A percentile compares a stretch with the other conserved stretches of the same genome.
Conservation (phyloP, 176 grass and related monocot species). For the Oryza glumipatula region DNA sequence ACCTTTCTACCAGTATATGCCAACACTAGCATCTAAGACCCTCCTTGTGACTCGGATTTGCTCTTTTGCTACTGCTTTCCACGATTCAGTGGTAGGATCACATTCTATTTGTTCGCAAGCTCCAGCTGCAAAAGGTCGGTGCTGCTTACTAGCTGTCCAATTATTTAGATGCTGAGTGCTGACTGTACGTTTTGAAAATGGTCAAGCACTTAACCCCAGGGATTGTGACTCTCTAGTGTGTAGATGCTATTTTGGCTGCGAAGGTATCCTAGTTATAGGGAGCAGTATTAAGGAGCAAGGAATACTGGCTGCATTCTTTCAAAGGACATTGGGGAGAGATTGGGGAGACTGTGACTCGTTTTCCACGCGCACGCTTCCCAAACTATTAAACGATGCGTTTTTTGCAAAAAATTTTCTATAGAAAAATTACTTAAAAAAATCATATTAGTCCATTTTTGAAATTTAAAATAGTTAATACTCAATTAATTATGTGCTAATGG, state of each 20-base stretch:
- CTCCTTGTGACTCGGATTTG: neutral
- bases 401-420: too few relatives aligned
- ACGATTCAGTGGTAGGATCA: neutral
- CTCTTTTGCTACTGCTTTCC: neutral
- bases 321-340: too few relatives aligned
- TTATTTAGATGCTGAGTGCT: neutral
- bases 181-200: neutral
- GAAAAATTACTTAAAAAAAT: too few relatives aligned
- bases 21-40: neutral
- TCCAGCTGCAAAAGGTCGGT: neutral
- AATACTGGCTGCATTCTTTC: too few relatives aligned
- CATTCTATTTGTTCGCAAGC: neutral
- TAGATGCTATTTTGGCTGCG: neutral
- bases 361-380: too few relatives aligned
- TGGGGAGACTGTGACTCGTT: too few relatives aligned
- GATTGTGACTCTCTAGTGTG: neutral
- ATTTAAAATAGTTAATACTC: too few relatives aligned
- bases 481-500: too few relatives aligned
- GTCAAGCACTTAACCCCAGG: neutral
- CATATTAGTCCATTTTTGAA: too few relatives aligned
- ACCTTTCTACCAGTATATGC: neutral
- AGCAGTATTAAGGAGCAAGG: too few relatives aligned
- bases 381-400: too few relatives aligned
- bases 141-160: neutral
- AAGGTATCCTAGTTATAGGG: neutral